Evolutionary conservation across 495 filamentous ascomycete species (phyloP).

Genomic region (Amphirosellinia nigrospora): DNA sequence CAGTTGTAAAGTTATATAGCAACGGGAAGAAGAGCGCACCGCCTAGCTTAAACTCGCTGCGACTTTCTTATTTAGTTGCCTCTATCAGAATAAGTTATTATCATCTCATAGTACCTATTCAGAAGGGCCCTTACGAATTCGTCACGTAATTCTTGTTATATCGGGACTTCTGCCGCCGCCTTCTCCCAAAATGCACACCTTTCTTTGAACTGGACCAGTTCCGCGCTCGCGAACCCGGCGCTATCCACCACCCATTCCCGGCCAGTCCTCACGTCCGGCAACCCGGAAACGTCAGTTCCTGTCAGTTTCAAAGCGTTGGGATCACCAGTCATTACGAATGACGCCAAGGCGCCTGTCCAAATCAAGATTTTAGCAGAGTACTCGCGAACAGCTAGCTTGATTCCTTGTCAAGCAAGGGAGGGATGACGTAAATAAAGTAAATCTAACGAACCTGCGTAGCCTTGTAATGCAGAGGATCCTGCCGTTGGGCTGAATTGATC

Average conservation of each 20-base stretch:
- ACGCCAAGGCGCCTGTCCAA: conserved; percentile 54
- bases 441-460: conserved; percentile 52
- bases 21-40: no score
- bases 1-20: no score
- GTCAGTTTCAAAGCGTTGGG: conserved; percentile 66
- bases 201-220: conserved; percentile 46
- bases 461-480: conserved; percentile 59
- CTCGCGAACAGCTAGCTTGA: neutral
- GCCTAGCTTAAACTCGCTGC: no score
- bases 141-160: conserved; percentile 2
- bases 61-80: no score
- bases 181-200: conserved; percentile 62
- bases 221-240: conserved; percentile 50
- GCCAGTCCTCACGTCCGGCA: conserved; percentile 50
- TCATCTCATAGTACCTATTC: neutral
- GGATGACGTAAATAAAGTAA: no score
- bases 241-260: conserved; percentile 58
- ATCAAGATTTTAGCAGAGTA: neutral
- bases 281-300: conserved; percentile 46
- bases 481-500: conserved; percentile 60
- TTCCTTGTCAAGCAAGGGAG: neutral
- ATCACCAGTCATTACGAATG: conserved; percentile 64
- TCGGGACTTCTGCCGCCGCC: conserved; percentile 33
- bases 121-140: no score
- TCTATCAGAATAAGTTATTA: no score